Evolutionary conservation across 495 filamentous ascomycete species (phyloP).

Genomic region (Coniosporium apollinis): DNA sequence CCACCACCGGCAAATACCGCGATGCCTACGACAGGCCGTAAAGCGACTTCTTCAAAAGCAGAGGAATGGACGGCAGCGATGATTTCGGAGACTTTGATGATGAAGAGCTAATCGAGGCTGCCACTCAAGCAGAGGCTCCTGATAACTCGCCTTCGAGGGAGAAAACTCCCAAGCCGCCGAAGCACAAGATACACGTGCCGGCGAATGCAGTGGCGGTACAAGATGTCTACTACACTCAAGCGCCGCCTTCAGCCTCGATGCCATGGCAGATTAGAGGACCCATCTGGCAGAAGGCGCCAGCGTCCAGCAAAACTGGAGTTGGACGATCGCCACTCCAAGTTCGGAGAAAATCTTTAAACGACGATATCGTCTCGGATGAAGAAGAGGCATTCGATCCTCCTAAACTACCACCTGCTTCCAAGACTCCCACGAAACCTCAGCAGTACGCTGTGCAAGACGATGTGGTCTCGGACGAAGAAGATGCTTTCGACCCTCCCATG

Average conservation of each 20-base stretch:
- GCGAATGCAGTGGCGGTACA: conserved; percentile 7
- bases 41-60: too few species aligned
- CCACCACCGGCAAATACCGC: too few species aligned
- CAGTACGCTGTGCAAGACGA: background rate
- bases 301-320: conserved; percentile 2
- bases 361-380: background rate
- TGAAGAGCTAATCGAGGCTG: conserved; percentile 16
- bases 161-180: conserved; percentile 6
- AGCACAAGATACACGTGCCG: conserved; percentile 18
- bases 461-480: background rate
- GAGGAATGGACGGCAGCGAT: conserved; percentile 22
- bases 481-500: background rate
- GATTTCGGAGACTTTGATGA: conserved; percentile 20
- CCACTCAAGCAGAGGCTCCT: conserved; percentile 19
- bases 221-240: conserved; percentile 18
- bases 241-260: conserved; percentile 14
- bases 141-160: conserved; percentile 6
- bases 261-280: conserved; percentile 20
- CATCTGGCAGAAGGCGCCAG: conserved; percentile 19
- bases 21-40: too few species aligned
- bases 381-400: background rate
- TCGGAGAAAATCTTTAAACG: background rate
- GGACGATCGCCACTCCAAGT: too few species aligned
- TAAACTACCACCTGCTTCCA: background rate
- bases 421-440: background rate